Conservation (phyloP, 192 early-diverging fungal species). For the Entophlyctis luteolus region DNA sequence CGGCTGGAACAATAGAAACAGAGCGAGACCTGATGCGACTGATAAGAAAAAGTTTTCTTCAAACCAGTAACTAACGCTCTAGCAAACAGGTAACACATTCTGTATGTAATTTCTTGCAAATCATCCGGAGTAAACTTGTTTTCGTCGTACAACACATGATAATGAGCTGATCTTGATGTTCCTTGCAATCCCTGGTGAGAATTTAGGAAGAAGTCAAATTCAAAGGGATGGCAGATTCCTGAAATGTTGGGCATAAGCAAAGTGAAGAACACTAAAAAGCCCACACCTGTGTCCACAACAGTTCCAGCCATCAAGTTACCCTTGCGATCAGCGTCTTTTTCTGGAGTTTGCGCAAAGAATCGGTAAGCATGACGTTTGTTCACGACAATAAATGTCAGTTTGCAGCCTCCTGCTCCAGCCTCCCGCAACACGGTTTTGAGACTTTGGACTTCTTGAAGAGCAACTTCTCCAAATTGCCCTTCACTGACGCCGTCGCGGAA, state of each 20-base stretch:
- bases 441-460: constrained; percentile 48
- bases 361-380: constrained; percentile 59
- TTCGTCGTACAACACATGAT: constrained; percentile 85
- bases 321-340: constrained; percentile 60
- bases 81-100: constrained; percentile 77
- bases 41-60: not conserved
- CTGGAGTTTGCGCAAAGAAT: constrained; percentile 63
- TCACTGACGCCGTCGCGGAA: constrained; percentile 68
- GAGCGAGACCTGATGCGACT: not conserved
- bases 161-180: constrained; percentile 82
- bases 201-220: constrained; percentile 84
- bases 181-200: constrained; percentile 86
- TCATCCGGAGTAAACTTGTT: constrained; percentile 70
- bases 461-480: constrained; percentile 52
- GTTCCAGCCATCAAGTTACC: constrained; percentile 85
- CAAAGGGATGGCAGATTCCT: constrained; percentile 69
- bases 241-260: not conserved
- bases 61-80: constrained; percentile 36
- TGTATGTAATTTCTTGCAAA: constrained; percentile 80
- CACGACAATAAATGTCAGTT: constrained; percentile 52
- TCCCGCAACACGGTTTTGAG: constrained; percentile 40
- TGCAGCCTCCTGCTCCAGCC: constrained; percentile 21
- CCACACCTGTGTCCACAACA: constrained; percentile 49
- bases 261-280: not conserved
- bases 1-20: constrained; percentile 68